Base-by-base conservation (phyloP, 2,329 filamentous ascomycete genomes). In the Trichoderma atroviride region DNA sequence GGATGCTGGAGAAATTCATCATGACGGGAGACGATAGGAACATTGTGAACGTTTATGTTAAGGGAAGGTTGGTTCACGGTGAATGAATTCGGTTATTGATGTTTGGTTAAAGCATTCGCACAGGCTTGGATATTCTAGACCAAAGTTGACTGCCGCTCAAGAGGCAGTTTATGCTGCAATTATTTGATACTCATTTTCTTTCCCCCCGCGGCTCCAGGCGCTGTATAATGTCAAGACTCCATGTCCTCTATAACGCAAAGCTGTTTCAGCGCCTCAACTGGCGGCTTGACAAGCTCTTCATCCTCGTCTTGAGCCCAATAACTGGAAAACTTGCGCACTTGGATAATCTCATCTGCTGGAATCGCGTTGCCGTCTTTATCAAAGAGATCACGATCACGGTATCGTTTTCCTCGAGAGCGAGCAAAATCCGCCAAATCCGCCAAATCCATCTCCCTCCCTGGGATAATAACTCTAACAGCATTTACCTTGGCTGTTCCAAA, bases 11-110 rank as follows among this genome's bases (percentile, higher is more conserved):
- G 68, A 90, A 90, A 79, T 90, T 88, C 70, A 73, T 90, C 35
- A 89, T 90, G 86, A 89, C 87, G 2, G 88, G 87, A 0, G 88
- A 90, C 74, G 88, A 91, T 74, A 80, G 88, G 5, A 90, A 90
- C 72, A 87, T 90, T 63, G 74, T 75, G 0, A 75, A 81, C 24
- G 88, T 90, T 0, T 89, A 81, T 76, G 85, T 89, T 0, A 74
- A 77, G 7, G 87, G 87, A 1, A 76, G 79, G 31, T 70, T 70
- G 58, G 76, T 78, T 7, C 72, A 76, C n/a, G 50, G 57, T 35
- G 37, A 13, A 3, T 50, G 47, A 50, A 3, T 22, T 22, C 6
- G n/a, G 47, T 1, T 11, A 4, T n/a, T 62, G 29, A 29, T 7
- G 16, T n/a, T 2, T 22, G 19, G 43, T 47, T 9, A 10, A 47